Evolutionary conservation across 2,329 filamentous ascomycete genomes (phyloP), one percentile per base, ranked within the genome.

Genomic region (Helotiales sp.): DNA sequence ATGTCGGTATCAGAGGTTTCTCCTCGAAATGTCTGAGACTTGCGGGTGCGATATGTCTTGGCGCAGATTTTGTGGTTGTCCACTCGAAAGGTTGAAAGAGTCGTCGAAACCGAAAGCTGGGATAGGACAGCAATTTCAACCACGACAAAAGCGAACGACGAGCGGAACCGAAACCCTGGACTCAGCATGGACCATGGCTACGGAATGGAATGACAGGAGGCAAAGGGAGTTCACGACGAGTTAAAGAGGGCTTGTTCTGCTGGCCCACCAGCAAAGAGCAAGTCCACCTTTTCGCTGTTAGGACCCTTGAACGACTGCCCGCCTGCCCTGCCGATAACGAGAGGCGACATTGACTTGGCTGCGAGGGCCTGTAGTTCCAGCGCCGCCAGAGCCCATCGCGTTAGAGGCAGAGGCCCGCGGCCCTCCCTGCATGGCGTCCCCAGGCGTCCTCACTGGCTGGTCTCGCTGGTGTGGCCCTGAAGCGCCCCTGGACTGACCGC

Each of bases 1-100:
- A 33, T 22, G 47, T 55, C 47, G 22, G 47, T 38, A 57, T n/a
- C n/a, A n/a, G n/a, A 54, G 47, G 58, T 53, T 55, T 61, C 52
- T 49, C 27, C 38, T 55, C 42, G 46, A 50, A 25, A 44, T 31
- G 44, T 47, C 38, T 54, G 55, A 61, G 59, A 58, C 55, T 57
- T 54, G 50, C 55, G 46, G n/a, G 55, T 38, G 34, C 19, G 19
- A 12, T 25, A 29, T 47, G 48, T 50, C 25, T 42, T 44, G 54
- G 30, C 46, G 33, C 9, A 3, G 24, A 33, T 53, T 46, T 51
- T n/a, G 22, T 13, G 29, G 29, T 17, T 22, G 24, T 34, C 31
- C n/a, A 44, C 29, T 34, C 19, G 15, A 47, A 22, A 19, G 17
- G n/a, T 34, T 15, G 15, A 47, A 22, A 19, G 17, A 34, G 10